A percentile compares a stretch with the other conserved stretches of the same genome.
These are phyloP conservation scores for Trichomonas vaginalis DNA, from an alignment of 208 protist genomes.

Conservation along the genomic window DNA sequence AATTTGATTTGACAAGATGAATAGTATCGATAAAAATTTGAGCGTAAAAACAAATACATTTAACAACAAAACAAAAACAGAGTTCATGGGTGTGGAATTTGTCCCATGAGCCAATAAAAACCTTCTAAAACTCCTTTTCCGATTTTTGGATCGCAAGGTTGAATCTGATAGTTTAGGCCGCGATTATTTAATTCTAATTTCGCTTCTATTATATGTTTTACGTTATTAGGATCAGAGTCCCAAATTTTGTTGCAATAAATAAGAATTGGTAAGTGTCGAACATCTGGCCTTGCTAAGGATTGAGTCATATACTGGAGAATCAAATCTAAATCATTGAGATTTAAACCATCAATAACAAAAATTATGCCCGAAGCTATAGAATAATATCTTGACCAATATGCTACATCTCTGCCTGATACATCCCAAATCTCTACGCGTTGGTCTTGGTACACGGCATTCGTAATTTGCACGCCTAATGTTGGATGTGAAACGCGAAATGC, in stretches of 20 bases:
- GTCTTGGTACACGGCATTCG: not conserved
- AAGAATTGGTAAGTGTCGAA: not conserved
- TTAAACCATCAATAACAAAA: not conserved
- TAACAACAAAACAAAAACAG: not conserved
- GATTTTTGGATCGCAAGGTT: not conserved
- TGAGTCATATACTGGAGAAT: not conserved
- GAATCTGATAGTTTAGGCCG: not conserved
- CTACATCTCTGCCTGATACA: not conserved
- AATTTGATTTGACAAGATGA: no score
- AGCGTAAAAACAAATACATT: no score
- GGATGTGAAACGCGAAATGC: not conserved
- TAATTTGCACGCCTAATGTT: not conserved
- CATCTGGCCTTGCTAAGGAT: not conserved
- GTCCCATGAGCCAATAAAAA: not conserved
- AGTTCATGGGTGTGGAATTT: not conserved
- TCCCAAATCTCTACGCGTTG: not conserved
- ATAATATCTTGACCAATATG: not conserved
- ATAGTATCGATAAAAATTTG: no score
- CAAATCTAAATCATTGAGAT: not conserved
- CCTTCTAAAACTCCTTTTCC: not conserved
- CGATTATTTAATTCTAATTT: no score
- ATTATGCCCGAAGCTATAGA: not conserved
- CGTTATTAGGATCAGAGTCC: not conserved
- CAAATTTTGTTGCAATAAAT: not conserved
- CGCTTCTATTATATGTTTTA: no score